Base-by-base conservation (phyloP, 169 alveolate species). In the Eimeria sp. region DNA sequence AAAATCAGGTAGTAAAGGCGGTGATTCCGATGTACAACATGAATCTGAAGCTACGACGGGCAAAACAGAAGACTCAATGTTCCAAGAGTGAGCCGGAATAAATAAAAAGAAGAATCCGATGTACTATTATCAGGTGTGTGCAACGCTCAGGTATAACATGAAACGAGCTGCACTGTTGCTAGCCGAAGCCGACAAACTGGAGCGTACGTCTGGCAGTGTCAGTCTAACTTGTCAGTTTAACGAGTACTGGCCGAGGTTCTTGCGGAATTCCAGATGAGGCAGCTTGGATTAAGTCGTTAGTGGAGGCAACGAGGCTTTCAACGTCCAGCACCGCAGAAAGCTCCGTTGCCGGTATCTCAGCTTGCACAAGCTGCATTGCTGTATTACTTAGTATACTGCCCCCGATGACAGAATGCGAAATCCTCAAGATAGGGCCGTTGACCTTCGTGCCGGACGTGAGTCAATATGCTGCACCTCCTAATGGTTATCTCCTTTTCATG, bases 341-440 rank as follows among this genome's bases (percentile, higher is more conserved):
- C 66, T 71, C 96, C 27, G 77, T 60, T 49, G 80, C 96, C 56
- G 82, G 78, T 62, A 90, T n/a, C 46, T 6, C 14, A 68, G 40
- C 37, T 23, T 54, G 33, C 8, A 43, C 60, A 62, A 6, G 27
- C 30, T 18, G 58, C 8, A 25, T 6, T 25, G 64, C 13, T 60
- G 43, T 2, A 27, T 40, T n/a, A 18, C 8, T 4, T 56, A 23
- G 37, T 16, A 4, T 60, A 18, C 33, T 54, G 30, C 37, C 33
- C 0, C 37, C 10, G 58, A 33, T 10, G 25, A 18, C 85, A 95
- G 97, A 95, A 43, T 97, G 98, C 49, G 98, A 97, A 40, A 97
- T 97, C 62, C 83, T 96, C 76, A 97, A 97, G 85, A 90, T 97
- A 56, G 98, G 98, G 25, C 97, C 98, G 37, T 77, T 97, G 78